Base-by-base conservation (phyloP, 768 basidiomycete genomes). In the Mycena kentingensis region DNA sequence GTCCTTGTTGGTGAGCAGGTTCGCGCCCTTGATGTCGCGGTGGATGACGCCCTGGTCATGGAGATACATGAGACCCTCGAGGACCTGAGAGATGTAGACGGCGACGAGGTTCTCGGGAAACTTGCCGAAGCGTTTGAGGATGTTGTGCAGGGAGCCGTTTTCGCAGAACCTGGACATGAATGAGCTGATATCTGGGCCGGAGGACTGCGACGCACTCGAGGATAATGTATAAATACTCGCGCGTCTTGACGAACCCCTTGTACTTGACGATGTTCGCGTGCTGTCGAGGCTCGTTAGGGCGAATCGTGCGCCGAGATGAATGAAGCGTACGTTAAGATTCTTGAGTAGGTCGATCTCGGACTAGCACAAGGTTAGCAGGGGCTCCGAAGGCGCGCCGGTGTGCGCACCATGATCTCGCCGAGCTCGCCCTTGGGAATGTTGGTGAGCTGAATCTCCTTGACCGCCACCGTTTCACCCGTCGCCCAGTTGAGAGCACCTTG, bases 31-130 rank as follows among this genome's bases (percentile, higher is more conserved):
- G 76, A 99, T 98, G 64, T 99, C 97, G 27, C 97, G 82, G 68
- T 99, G 97, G 62, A 99, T 98, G 55, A 99, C 97, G 77, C 97
- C 97, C 75, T 98, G 96, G 60, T 98, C 96, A 65, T 99, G 97
- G 18, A 99, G 84, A 67, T 99, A 99, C 42, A 95, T 87, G 28
- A 99, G 79, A 1, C 97, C 97, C 63, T 96, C 90, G 26, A 99
- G 79, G 21, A 98, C 92, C 71, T 99, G 97, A 37, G 90, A 91
- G 61, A 98, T 92, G 73, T 98, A 98, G 15, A 98, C 91, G 0
- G 91, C 94, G 24, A 98, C 96, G 18, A 99, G 84, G 60, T 84
- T 90, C 69, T 99, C 97, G 1, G 97, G 97, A 66, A 99, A 98
- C 76, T 98, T 98, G 60, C 97, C 97, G 65, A 98, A 99, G 42